Conservation (phyloP, 2,329 filamentous ascomycete genomes). For the Ophiostoma himal-ulmi region DNA sequence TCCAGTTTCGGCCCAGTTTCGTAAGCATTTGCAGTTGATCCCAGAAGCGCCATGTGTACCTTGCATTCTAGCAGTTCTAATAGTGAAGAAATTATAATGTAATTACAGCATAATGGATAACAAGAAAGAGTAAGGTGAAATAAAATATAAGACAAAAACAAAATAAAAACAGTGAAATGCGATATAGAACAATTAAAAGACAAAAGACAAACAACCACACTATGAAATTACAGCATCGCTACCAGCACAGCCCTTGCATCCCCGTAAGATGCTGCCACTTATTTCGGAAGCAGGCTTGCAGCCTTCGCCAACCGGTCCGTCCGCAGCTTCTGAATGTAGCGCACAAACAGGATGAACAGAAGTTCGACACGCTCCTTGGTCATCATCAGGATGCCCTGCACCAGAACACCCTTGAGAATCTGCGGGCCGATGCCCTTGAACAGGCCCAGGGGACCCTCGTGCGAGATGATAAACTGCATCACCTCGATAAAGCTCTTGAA, state of each 20-base stretch:
- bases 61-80: slow-evolving; percentile 1
- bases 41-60: background rate
- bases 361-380: slow-evolving; percentile 95
- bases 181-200: background rate
- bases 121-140: background rate
- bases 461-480: slow-evolving; percentile 85
- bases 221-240: background rate
- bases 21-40: background rate
- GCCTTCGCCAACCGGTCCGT: slow-evolving; percentile 64
- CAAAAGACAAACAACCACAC: slow-evolving; percentile 7
- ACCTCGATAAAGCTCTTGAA: slow-evolving; percentile 93
- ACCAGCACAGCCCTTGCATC: background rate
- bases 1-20: background rate
- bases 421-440: slow-evolving; percentile 98
- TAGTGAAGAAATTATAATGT: background rate
- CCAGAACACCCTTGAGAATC: slow-evolving; percentile 83
- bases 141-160: slow-evolving; percentile 1
- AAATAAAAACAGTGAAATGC: slow-evolving; percentile 1
- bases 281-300: slow-evolving; percentile 30
- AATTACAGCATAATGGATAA: background rate
- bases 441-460: slow-evolving; percentile 75
- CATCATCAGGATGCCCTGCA: slow-evolving; percentile 98
- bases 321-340: slow-evolving; percentile 68
- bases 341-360: slow-evolving; percentile 76
- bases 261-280: background rate